phyloP scores from a whole-genome alignment of 2,329 filamentous ascomycete species.

The Amauroascus niger region DNA sequence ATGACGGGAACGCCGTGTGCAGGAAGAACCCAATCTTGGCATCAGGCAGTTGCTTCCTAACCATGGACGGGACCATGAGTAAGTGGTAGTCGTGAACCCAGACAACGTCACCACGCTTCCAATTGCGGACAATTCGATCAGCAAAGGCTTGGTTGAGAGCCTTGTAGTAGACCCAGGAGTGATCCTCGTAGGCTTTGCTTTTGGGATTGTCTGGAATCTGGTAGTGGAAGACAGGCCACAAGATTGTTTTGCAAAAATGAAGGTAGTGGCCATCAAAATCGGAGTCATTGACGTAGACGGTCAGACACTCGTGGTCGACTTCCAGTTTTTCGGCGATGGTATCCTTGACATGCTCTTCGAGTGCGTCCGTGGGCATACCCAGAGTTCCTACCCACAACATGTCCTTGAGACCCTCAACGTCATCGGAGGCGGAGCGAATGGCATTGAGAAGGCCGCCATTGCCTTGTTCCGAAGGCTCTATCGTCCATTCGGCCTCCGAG shows the following conservation, averaged over 20 bases:
- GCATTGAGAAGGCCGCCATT: constrained; percentile 90
- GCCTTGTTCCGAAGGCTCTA: constrained; percentile 78
- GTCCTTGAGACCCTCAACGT: constrained; percentile 59
- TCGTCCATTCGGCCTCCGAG: constrained; percentile 68
- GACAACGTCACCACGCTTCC: constrained; percentile 85
- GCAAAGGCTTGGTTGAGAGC: constrained; percentile 89
- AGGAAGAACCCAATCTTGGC: constrained; percentile 95
- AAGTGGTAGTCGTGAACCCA: constrained; percentile 97
- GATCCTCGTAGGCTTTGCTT: constrained; percentile 95
- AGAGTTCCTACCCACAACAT: constrained; percentile 87
- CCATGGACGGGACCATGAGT: constrained; percentile 76
- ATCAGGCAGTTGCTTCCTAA: constrained; percentile 75
- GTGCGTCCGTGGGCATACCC: constrained; percentile 84
- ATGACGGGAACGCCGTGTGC: constrained; percentile 90
- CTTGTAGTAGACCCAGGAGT: constrained; percentile 92
- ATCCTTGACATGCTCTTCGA: constrained; percentile 64
- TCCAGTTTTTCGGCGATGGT: constrained; percentile 76
- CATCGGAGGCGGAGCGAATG: constrained; percentile 63
- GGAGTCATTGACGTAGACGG: constrained; percentile 78
- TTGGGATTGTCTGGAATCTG: constrained; percentile 96
- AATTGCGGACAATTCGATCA: constrained; percentile 78
- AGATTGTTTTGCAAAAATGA: constrained; percentile 93
- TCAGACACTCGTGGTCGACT: constrained; percentile 70
- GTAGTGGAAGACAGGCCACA: constrained; percentile 97
- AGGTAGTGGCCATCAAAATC: constrained; percentile 92